Base-by-base conservation (phyloP, 768 basidiomycete genomes). In the Boletus barrowsii region DNA sequence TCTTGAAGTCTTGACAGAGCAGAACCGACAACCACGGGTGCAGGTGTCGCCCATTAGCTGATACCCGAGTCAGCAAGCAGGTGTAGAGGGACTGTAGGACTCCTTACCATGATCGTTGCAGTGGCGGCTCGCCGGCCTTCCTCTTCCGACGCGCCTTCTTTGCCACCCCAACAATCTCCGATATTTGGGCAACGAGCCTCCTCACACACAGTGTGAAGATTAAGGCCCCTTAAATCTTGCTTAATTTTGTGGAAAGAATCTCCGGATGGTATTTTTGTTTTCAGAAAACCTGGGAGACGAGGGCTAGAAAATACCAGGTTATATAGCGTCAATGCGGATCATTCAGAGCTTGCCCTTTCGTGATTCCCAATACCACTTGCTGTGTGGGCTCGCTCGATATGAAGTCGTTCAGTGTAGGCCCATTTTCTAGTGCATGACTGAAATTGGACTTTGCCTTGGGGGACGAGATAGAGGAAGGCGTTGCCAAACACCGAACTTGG, bases 41-140 rank as follows among this genome's bases (percentile, higher is more conserved):
- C 97, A 99, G 14, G 93, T 97, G 74, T 98, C 96, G 10, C 97
- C 97, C 97, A 99, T 98, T 14, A 99, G 76, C 95, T 98, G 60
- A 29, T 54, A 22, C 32, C 32, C 5, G 29, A 18, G 51, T 60
- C 48, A 60, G 56, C 41, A 17, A 61, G 33, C 5, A 45, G 47
- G 15, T 37, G 30, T 37, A 42, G 24, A 44, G 39, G 29, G 37
- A 43, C 13, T 15, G 36, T 18, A 33, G 22, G 44, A 48, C 36
- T 44, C 51, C 79, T 55, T 58, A 92, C 95, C 97, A 99, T 98
- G 69, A 99, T 99, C 3, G 97, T 99, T 11, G 97, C 97, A 8
- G 97, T 99, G 22, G 97, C 97, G 46, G 83, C 81, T 54, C 84
- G 84, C 60, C 87, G 85, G 30, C 84, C 87, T 51, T 90, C 88